These are phyloP conservation scores for Pythium folliculosum DNA, from an alignment of 352 stramenopile genomes.

Conservation along the genomic window DNA sequence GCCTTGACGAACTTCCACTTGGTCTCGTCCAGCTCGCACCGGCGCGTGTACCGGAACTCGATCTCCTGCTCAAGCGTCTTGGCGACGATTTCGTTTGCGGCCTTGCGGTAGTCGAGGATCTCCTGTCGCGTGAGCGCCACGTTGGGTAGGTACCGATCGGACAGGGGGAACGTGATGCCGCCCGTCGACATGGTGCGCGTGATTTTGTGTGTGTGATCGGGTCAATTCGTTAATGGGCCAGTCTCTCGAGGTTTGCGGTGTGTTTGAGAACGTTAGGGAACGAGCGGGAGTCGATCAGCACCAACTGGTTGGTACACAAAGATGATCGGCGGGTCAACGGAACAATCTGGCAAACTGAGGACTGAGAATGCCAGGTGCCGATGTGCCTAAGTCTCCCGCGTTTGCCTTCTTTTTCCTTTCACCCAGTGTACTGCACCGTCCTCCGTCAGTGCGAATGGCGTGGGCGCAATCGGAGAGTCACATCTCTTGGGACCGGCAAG, in stretches of 20 bases:
- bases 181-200: slow-evolving; percentile 2
- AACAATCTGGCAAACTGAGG: background rate
- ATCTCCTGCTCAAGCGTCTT: slow-evolving; percentile 53
- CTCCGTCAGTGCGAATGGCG: background rate
- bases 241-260: background rate
- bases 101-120: slow-evolving; percentile 30
- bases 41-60: slow-evolving; percentile 24
- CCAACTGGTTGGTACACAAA: background rate
- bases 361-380: too few relatives aligned
- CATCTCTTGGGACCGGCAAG: background rate
- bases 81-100: slow-evolving; percentile 44
- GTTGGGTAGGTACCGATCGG: slow-evolving; percentile 21
- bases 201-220: background rate
- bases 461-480: background rate
- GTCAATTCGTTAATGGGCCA: too few relatives aligned
- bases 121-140: slow-evolving; percentile 36
- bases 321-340: background rate
- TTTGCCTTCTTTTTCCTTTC: background rate
- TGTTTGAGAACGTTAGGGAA: too few relatives aligned
- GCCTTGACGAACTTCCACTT: slow-evolving; percentile 39
- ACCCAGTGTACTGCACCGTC: background rate
- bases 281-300: background rate
- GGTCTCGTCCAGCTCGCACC: slow-evolving; percentile 23
- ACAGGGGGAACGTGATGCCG: slow-evolving; percentile 30
- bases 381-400: background rate